Base-by-base conservation (phyloP, 2,329 filamentous ascomycete genomes). In the Aspergillus fischeri region DNA sequence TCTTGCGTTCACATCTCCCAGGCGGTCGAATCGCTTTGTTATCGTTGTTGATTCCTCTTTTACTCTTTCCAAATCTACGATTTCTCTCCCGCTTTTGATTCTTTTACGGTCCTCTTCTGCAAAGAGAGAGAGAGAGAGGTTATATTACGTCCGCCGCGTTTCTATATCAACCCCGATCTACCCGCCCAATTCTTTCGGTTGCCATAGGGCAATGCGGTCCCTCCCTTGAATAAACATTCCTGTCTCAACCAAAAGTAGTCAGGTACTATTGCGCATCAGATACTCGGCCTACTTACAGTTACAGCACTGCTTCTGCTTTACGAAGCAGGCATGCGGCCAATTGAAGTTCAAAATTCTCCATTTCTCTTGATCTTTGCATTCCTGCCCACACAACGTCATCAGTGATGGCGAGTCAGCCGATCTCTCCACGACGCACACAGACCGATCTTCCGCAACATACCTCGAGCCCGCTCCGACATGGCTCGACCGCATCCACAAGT, bases 401-500 rank as follows among this genome's bases (percentile, higher is more conserved):
- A 70, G 68, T 70, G 65, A 78, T 78, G 76, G 73, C 75, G 59
- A 71, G 66, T 64, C 67, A 72, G 55, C 64, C 72, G 52, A 65
- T 70, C 54, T 65, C 70, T 29, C 67, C 73, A 58, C 74, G 68
- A 62, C 73, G 70, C 61, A 66, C 69, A 56, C 73, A 77, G 61
- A 73, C 72, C 59, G 74, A 77, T 57, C 56, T 75, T 51, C 60
- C 72, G n/a, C 55, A 74, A 32, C 74, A 78, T 64, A 65, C 69
- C 52, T 75, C 79, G 32, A 81, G 78, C 57, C 76, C 78, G 20
- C 66, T 77, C 54, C 80, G 82, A 63, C 80, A 84, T 70, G 77
- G 77, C 21, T 85, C 83, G 6, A 82, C 73, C 29, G 79, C 81
- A 41, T 84, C 83, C 10, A 83, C 80, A 25, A 78, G 71, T 62